phyloP scores from a whole-genome alignment of 768 basidiomycete genomes.

The Coprinopsis cinerea region DNA sequence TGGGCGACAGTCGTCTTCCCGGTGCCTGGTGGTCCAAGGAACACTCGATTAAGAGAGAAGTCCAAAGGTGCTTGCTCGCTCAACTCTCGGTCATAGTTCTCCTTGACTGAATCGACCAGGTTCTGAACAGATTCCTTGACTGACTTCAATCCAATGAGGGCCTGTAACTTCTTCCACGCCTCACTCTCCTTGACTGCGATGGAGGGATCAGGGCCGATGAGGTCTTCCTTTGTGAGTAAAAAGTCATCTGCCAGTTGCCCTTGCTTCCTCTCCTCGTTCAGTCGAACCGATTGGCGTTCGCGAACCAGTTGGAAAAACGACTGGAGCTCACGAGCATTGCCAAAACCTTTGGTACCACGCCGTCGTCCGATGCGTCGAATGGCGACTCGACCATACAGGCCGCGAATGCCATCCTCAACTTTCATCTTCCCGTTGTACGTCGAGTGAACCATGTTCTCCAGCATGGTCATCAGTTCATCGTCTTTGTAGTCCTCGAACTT shows the following conservation, averaged over 20 bases:
- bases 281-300: conserved; percentile 48
- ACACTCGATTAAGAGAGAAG: conserved; percentile 57
- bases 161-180: conserved; percentile 48
- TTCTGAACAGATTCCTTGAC: conserved; percentile 52
- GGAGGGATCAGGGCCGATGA: conserved; percentile 63
- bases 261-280: conserved; percentile 33
- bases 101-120: conserved; percentile 39
- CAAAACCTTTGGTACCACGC: conserved; percentile 54
- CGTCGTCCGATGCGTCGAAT: conserved; percentile 58
- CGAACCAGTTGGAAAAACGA: conserved; percentile 41
- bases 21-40: conserved; percentile 64
- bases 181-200: conserved; percentile 36
- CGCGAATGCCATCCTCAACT: conserved; percentile 47
- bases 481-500: conserved; percentile 60
- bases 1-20: conserved; percentile 69
- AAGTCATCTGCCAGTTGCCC: conserved; percentile 45
- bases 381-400: conserved; percentile 50
- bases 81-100: conserved; percentile 58
- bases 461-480: conserved; percentile 48
- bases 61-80: conserved; percentile 45
- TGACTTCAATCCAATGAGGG: conserved; percentile 45
- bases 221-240: conserved; percentile 43
- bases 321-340: conserved; percentile 59
- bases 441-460: conserved; percentile 42
- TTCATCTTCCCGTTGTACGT: conserved; percentile 45